A percentile compares a stretch with the other conserved stretches of the same genome.
Conservation (phyloP, 345 rosid species). For the Brassica napus region DNA sequence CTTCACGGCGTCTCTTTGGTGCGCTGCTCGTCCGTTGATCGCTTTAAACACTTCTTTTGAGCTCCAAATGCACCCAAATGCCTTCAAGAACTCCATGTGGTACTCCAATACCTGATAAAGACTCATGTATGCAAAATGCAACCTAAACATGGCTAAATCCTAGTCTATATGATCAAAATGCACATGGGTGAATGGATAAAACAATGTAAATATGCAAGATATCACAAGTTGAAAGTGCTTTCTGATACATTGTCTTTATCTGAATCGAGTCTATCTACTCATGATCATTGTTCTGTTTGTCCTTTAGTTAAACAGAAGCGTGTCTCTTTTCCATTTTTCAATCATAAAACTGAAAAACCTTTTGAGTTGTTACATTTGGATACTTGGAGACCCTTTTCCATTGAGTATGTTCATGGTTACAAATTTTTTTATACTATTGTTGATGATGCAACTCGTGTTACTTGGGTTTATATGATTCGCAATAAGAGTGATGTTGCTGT, state of each 20-base stretch:
- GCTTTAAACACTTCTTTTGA: no score
- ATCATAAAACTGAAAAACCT: background rate
- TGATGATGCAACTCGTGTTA: background rate
- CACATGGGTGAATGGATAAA: no score
- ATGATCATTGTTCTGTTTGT: background rate
- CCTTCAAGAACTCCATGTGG: no score
- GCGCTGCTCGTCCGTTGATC: no score
- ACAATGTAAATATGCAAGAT: no score
- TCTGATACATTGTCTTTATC: background rate
- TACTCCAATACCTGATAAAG: no score
- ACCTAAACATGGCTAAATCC: no score
- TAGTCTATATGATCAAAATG: no score
- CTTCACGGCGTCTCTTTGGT: no score
- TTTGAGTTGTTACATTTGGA: background rate
- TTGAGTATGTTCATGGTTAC: background rate
- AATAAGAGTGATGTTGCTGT: background rate
- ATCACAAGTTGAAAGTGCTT: background rate
- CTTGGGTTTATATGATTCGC: background rate
- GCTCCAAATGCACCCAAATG: no score
- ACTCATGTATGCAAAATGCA: no score
- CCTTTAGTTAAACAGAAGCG: background rate
- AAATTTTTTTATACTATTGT: background rate
- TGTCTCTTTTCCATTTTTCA: background rate
- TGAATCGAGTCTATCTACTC: background rate
- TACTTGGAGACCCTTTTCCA: background rate